Percentiles rank a stretch among this genome's conserved stretches.
Evolutionary conservation across 2,329 filamentous ascomycete genomes (phyloP).

Genomic region (Metarhizium robertsii): DNA sequence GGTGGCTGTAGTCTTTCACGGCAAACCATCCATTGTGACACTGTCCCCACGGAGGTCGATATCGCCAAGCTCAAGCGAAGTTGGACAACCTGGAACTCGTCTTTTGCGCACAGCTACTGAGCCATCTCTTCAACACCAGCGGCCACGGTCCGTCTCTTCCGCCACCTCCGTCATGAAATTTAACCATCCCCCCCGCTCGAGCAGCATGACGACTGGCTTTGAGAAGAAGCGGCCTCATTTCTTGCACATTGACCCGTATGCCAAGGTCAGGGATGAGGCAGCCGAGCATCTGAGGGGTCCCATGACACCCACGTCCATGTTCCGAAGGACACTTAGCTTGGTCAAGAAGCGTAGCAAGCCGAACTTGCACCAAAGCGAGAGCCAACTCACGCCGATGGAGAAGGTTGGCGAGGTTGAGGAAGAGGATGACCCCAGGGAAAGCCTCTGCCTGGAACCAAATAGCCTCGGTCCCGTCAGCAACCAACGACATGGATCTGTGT

Average conservation of each 20-base stretch:
- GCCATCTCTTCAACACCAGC: slow-evolving; percentile 13
- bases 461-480: slow-evolving; percentile 28
- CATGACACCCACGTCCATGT: slow-evolving; percentile 36
- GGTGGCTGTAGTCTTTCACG: slow-evolving; percentile 50
- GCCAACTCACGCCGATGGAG: slow-evolving; percentile 23
- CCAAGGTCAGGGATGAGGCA: slow-evolving; percentile 24
- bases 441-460: slow-evolving; percentile 13
- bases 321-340: slow-evolving; percentile 45
- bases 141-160: slow-evolving; percentile 23
- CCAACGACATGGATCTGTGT: slow-evolving; percentile 27
- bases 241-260: slow-evolving; percentile 45
- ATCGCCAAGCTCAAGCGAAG: slow-evolving; percentile 28
- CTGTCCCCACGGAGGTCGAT: slow-evolving; percentile 33
- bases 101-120: slow-evolving; percentile 23
- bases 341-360: slow-evolving; percentile 46
- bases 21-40: slow-evolving; percentile 49
- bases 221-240: slow-evolving; percentile 35
- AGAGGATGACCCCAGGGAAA: slow-evolving; percentile 12
- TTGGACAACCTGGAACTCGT: slow-evolving; percentile 12
- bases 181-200: slow-evolving; percentile 31
- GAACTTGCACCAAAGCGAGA: slow-evolving; percentile 29
- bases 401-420: slow-evolving; percentile 24
- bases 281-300: slow-evolving; percentile 25
- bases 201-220: slow-evolving; percentile 30
- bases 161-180: slow-evolving; percentile 21